Conservation (phyloP, 257 asterid genomes). For the Nicotiana paniculata region DNA sequence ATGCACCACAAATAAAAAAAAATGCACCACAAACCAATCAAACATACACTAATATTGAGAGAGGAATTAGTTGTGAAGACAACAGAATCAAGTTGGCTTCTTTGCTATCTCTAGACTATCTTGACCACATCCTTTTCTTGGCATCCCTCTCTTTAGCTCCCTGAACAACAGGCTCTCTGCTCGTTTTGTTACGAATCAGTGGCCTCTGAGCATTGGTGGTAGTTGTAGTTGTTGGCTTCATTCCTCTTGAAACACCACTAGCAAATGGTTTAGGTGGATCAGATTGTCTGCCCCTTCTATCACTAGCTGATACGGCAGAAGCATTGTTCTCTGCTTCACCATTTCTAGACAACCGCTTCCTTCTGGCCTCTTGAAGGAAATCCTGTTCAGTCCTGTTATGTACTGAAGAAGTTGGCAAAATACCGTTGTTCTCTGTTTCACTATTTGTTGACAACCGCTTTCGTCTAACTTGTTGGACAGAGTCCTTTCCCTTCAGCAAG, state of each 20-base stretch:
- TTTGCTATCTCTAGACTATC: slow-evolving; percentile 24
- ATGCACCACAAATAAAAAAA: not conserved
- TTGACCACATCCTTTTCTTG: slow-evolving; percentile 87
- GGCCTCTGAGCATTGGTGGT: slow-evolving; percentile 36
- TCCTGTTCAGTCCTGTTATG: slow-evolving; percentile 1
- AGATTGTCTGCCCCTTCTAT: slow-evolving; percentile 48
- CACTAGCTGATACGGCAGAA: slow-evolving; percentile 15
- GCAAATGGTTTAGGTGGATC: slow-evolving; percentile 52
- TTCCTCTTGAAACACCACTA: slow-evolving; percentile 34
- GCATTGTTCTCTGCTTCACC: slow-evolving; percentile 8
- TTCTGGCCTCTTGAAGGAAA: slow-evolving; percentile 6
- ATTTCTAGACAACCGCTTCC: slow-evolving; percentile 12
- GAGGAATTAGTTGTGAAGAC: slow-evolving; percentile 7
- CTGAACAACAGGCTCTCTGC: slow-evolving; percentile 52
- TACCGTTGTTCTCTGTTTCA: slow-evolving; percentile 48
- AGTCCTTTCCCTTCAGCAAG: slow-evolving; percentile 38
- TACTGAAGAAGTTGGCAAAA: slow-evolving; percentile 20
- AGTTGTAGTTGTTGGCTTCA: slow-evolving; percentile 35
- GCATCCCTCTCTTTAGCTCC: slow-evolving; percentile 69
- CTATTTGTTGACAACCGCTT: slow-evolving; percentile 54
- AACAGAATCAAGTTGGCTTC: slow-evolving; percentile 18
- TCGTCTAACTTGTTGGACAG: slow-evolving; percentile 33
- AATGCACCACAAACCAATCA: not conserved
- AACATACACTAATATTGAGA: not conserved
- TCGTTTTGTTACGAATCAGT: slow-evolving; percentile 34